A percentile compares a stretch with the other conserved stretches of the same genome.
Conservation (phyloP, 768 basidiomycete genomes). For the Kwoniella shandongensis region DNA sequence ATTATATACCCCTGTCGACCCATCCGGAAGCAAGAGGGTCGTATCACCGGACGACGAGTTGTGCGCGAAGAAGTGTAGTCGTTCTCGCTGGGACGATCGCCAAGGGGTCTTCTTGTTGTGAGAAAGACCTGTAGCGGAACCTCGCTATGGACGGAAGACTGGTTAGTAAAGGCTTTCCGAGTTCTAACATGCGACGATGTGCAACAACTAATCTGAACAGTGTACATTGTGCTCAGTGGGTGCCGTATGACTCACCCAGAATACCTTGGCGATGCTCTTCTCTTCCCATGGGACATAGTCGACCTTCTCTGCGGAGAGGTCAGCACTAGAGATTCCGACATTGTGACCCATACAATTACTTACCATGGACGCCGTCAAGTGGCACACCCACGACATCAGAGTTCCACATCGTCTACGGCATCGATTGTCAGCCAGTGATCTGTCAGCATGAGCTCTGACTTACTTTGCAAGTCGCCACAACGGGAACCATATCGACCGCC, state of each 20-base stretch:
- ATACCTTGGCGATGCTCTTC: constrained; percentile 39
- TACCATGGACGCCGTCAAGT: constrained; percentile 39
- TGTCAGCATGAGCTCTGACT: neutral
- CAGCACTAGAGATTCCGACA: neutral
- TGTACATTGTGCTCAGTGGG: no score
- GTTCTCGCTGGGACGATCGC: constrained; percentile 43
- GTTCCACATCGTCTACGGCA: constrained; percentile 25
- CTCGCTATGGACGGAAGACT: constrained; percentile 25
- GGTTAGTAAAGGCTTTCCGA: no score
- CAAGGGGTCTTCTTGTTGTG: constrained; percentile 40
- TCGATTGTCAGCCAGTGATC: neutral
- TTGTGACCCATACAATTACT: neutral
- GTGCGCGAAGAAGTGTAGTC: constrained; percentile 36
- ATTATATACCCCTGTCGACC: constrained; percentile 16
- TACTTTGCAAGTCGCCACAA: constrained; percentile 31
- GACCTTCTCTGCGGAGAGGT: constrained; percentile 30
- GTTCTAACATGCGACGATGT: no score
- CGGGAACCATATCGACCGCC: constrained; percentile 24
- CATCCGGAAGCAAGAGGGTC: constrained; percentile 28
- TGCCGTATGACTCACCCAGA: constrained; percentile 50
- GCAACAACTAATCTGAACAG: no score
- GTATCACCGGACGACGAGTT: constrained; percentile 11
- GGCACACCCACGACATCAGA: constrained; percentile 40
- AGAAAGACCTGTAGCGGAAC: constrained; percentile 43
- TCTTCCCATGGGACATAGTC: constrained; percentile 34